Evolutionary conservation across 2,329 filamentous ascomycete species (phyloP), one percentile per base, ranked within the genome.

Genomic region (Penicillium palitans): DNA sequence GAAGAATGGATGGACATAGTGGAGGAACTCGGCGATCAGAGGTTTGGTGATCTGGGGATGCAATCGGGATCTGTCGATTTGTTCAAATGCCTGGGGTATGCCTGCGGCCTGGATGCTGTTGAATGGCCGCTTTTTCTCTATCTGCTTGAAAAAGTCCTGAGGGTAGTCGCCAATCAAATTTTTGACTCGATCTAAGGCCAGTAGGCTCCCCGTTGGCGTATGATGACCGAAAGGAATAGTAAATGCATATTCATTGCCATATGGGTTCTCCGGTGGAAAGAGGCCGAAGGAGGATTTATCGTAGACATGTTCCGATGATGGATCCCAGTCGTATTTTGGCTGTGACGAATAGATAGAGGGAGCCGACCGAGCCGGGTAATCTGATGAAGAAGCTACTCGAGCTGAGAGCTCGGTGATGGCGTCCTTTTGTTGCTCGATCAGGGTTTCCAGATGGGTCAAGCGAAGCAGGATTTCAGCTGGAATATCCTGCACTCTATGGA

Each of bases 371-470:
- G 24, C 56, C 5, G 31, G 15, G 24, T 53, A 41, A 25, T 56
- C 55, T 0, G 42, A 55, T 7, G 39, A 33, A 21, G 55, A 39
- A 48, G 48, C 45, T 49, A 53, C n/a, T 25, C 55, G 61, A 33
- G 53, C 49, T 8, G 62, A 57, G 19, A 65, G 39, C 2, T 57
- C 49, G 3, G 57, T 45, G 25, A 65, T 62, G 31, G 57, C 52
- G n/a, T 56, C 52, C 17, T 54, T 63, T 25, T 65, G 62, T 40
- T 65, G 59, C 42, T 63, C 52, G 27, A 65, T 47, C 29, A 65
- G 52, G 25, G 21, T 52, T 42, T 65, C 62, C 33, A 65, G 31
- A 25, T 61, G 59, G 27, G 56, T 58, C 37, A 65, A 53, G 33
- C 62, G 62, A 27, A 42, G 48, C 40, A 65, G 40, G 39, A 65